Conservation (phyloP, 768 basidiomycete species). For the Phlegmacium glaucopus region DNA sequence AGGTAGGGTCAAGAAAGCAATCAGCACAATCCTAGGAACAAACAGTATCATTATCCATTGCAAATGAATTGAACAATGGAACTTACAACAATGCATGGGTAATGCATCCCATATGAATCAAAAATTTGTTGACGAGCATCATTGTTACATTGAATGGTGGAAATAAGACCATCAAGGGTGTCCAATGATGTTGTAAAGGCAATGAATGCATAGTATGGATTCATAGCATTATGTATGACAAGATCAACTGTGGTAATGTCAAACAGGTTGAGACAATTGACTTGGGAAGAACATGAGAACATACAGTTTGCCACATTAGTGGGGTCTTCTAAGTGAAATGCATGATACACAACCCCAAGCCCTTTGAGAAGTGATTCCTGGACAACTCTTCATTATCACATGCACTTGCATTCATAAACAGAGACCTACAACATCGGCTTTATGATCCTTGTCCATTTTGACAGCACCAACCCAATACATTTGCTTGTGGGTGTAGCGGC, state of each 20-base stretch:
- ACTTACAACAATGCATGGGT: no score
- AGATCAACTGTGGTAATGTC: neutral
- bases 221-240: neutral
- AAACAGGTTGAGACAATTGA: neutral
- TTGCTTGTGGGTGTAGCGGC: neutral
- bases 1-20: no score
- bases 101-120: neutral
- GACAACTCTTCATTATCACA: neutral
- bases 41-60: no score
- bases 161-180: neutral
- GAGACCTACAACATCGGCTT: neutral
- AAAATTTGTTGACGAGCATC: neutral
- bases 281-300: neutral
- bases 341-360: neutral
- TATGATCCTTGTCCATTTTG: neutral
- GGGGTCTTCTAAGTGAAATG: neutral
- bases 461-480: neutral
- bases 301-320: neutral
- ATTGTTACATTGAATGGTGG: neutral
- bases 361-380: neutral
- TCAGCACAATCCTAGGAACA: no score
- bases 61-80: no score
- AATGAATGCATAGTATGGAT: neutral
- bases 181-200: neutral
- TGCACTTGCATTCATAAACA: neutral